These are phyloP conservation scores for Tephrocybe sp. DNA, from an alignment of 768 basidiomycete genomes.

Conservation along the genomic window DNA sequence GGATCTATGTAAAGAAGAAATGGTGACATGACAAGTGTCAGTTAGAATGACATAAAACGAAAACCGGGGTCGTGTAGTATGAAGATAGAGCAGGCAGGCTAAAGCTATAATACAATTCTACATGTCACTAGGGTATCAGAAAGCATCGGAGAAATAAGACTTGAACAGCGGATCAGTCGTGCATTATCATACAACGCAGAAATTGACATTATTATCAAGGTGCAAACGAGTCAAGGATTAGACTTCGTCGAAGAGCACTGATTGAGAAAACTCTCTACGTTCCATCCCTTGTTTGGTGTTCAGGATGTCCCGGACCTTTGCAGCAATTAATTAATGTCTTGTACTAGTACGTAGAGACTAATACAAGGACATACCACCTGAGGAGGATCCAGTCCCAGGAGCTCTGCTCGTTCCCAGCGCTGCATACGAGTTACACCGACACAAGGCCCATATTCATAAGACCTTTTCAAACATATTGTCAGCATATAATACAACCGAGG, in stretches of 20 bases:
- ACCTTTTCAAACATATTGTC: constrained; percentile 36
- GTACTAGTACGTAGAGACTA: constrained; percentile 1
- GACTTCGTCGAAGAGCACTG: constrained; percentile 57
- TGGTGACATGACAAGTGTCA: too few species aligned
- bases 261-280: constrained; percentile 53
- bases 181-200: too few species aligned
- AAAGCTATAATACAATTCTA: too few species aligned
- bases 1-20: too few species aligned
- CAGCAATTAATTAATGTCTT: neutral
- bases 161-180: too few species aligned
- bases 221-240: constrained; percentile 16
- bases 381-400: constrained; percentile 80
- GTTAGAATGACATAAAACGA: too few species aligned
- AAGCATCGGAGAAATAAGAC: too few species aligned
- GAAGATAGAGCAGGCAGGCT: too few species aligned
- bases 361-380: constrained; percentile 52
- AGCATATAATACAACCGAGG: constrained; percentile 5
- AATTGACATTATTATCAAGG: too few species aligned
- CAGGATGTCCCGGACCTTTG: constrained; percentile 80
- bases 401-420: constrained; percentile 83
- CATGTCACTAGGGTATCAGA: too few species aligned
- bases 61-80: too few species aligned
- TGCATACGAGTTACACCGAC: constrained; percentile 79
- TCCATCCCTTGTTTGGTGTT: constrained; percentile 64
- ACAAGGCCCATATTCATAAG: constrained; percentile 81